phyloP scores from a whole-genome alignment of 208 protist genomes.

The Crithidia brevicula region DNA sequence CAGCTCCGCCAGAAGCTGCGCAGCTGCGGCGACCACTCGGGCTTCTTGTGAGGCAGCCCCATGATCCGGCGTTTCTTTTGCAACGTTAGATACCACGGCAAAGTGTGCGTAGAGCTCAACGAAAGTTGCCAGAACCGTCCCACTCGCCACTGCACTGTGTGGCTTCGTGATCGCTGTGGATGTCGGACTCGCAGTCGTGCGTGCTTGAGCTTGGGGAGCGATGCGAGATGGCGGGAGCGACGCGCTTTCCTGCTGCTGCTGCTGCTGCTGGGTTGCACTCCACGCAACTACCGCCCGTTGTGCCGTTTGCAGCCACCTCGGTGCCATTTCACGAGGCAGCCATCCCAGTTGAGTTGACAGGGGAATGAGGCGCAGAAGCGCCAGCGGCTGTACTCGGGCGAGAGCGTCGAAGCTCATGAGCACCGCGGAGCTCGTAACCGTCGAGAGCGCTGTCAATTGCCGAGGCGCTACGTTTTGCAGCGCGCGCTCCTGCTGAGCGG shows the following conservation, averaged over 20 bases:
- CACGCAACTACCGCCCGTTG: constrained; percentile 21
- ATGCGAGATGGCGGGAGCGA: not conserved
- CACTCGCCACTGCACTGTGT: not conserved
- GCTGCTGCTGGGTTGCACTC: constrained; percentile 12
- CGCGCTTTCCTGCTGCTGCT: not conserved
- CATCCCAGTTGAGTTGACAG: constrained; percentile 16
- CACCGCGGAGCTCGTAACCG: constrained; percentile 17
- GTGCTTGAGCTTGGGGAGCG: not conserved
- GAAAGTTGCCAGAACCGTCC: constrained; percentile 3
- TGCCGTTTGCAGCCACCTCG: constrained; percentile 13
- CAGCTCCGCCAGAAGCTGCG: constrained; percentile 25
- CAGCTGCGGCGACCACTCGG: constrained; percentile 19
- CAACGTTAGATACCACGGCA: not conserved
- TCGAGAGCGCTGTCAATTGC: constrained; percentile 22
- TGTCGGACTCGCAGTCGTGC: not conserved
- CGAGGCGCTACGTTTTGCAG: not conserved
- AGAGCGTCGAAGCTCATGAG: constrained; percentile 19
- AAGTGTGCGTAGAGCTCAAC: constrained; percentile 5
- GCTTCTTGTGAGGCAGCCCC: not conserved
- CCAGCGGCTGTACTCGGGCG: constrained; percentile 26
- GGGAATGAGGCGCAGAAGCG: constrained; percentile 21
- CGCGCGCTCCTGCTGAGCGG: not conserved
- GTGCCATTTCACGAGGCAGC: constrained; percentile 22
- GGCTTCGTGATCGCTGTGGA: not conserved
- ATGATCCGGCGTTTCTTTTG: not conserved